Conservation (phyloP, 2,329 filamentous ascomycete genomes). For the Trichoderma sp. region DNA sequence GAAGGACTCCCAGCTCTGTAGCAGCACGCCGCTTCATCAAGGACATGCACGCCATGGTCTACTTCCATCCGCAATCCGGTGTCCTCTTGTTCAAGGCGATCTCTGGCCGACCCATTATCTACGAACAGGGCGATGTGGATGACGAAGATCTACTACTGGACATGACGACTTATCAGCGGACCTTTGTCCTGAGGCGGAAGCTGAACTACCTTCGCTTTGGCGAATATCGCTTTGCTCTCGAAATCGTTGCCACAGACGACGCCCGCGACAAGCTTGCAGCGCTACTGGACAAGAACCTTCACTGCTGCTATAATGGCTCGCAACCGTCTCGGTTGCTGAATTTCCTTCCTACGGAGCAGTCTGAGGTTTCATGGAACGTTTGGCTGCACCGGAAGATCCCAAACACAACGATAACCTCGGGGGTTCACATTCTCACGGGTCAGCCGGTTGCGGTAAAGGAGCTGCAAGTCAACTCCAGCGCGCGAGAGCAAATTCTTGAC, state of each 20-base stretch:
- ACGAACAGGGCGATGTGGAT: constrained; percentile 11
- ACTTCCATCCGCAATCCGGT: constrained; percentile 13
- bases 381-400: constrained; percentile 17
- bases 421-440: constrained; percentile 2
- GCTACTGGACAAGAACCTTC: background rate
- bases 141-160: background rate
- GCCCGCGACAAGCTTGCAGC: background rate
- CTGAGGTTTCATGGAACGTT: background rate
- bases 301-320: background rate
- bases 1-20: background rate
- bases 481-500: background rate
- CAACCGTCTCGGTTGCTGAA: background rate
- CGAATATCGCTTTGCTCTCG: background rate
- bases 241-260: background rate
- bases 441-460: constrained; percentile 10
- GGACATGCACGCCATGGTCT: constrained; percentile 14
- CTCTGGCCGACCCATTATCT: constrained; percentile 13
- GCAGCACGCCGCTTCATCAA: constrained; percentile 15
- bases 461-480: background rate
- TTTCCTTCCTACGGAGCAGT: background rate
- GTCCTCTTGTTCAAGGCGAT: background rate
- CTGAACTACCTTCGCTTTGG: constrained; percentile 7
- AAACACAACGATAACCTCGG: background rate
- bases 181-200: constrained; percentile 1
- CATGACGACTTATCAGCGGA: background rate